Evolutionary conservation across 495 filamentous ascomycete species (phyloP).

Genomic region (Terfezia boudieri): DNA sequence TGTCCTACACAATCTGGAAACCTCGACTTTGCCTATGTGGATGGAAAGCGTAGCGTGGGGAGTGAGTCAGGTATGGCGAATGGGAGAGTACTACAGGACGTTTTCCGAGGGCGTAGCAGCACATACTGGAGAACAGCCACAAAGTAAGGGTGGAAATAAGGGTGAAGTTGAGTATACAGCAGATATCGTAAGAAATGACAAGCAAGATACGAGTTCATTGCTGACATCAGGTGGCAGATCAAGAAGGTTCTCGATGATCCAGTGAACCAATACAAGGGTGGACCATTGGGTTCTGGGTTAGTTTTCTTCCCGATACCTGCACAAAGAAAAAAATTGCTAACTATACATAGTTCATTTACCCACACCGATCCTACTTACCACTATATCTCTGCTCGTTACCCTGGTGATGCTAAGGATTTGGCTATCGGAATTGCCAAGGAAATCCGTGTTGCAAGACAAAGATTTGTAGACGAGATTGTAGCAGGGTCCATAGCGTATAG

Average conservation of each 20-base stretch:
- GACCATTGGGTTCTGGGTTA: slow-evolving; percentile 1
- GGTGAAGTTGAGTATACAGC: neutral
- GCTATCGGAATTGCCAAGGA: neutral
- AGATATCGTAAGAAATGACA: neutral
- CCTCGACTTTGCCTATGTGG: slow-evolving; percentile 12
- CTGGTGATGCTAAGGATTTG: slow-evolving; percentile 1
- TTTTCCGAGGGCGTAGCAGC: slow-evolving; percentile 1
- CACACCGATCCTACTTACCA: slow-evolving; percentile 10
- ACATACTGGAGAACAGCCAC: neutral
- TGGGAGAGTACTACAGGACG: slow-evolving; percentile 12
- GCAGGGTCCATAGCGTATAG: neutral
- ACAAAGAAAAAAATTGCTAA: neutral
- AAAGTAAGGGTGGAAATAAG: neutral
- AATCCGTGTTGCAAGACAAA: neutral
- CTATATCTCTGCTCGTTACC: slow-evolving; percentile 10
- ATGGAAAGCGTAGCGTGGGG: slow-evolving; percentile 12
- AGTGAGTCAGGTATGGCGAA: slow-evolving; percentile 9
- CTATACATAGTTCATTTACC: slow-evolving; percentile 2
- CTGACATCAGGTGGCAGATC: neutral
- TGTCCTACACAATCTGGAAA: slow-evolving; percentile 10
- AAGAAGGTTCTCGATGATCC: slow-evolving; percentile 3
- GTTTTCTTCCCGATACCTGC: neutral
- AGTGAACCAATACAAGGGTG: slow-evolving; percentile 5
- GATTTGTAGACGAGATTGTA: neutral
- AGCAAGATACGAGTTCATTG: neutral